A percentile compares a stretch with the other conserved stretches of the same genome.
Conservation (phyloP, 73 alveolate genomes). For the Paraurostyla sp. region DNA sequence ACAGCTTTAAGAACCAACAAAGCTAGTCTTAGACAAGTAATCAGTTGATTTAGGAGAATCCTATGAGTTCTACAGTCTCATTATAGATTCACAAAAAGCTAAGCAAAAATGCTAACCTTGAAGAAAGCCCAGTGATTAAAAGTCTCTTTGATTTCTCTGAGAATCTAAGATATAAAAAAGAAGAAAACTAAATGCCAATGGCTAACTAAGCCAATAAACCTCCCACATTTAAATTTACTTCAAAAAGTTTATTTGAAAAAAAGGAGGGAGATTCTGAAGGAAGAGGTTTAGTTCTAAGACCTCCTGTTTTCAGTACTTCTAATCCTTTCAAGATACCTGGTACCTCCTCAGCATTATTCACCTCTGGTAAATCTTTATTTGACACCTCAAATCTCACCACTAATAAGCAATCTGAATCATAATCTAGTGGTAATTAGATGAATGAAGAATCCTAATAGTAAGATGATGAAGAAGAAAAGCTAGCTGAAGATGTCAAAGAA, state of each 20-base stretch:
- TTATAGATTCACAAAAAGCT: neutral
- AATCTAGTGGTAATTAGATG: too few relatives aligned
- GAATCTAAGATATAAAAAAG: neutral
- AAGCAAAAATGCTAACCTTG: neutral
- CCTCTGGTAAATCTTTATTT: slow-evolving; percentile 25
- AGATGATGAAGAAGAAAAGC: slow-evolving; percentile 18
- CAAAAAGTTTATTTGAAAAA: neutral
- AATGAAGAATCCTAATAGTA: neutral
- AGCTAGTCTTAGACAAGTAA: neutral
- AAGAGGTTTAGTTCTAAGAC: neutral
- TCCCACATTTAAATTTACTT: neutral
- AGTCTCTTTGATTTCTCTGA: slow-evolving; percentile 34
- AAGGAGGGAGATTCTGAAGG: neutral
- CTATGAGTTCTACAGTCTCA: slow-evolving; percentile 3
- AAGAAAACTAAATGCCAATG: neutral
- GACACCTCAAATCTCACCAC: neutral
- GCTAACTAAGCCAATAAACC: neutral
- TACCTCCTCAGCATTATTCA: neutral
- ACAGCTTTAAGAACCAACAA: neutral
- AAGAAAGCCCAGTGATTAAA: slow-evolving; percentile 8
- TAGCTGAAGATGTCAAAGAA: neutral
- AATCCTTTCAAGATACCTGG: slow-evolving; percentile 44
- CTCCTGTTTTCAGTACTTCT: neutral
- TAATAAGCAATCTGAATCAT: too few relatives aligned
- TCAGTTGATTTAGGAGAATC: neutral